Percentiles rank a stretch among this genome's conserved stretches.
Evolutionary conservation across 2,329 filamentous ascomycete genomes (phyloP).

Genomic region (Cladosporium halotolerans): DNA sequence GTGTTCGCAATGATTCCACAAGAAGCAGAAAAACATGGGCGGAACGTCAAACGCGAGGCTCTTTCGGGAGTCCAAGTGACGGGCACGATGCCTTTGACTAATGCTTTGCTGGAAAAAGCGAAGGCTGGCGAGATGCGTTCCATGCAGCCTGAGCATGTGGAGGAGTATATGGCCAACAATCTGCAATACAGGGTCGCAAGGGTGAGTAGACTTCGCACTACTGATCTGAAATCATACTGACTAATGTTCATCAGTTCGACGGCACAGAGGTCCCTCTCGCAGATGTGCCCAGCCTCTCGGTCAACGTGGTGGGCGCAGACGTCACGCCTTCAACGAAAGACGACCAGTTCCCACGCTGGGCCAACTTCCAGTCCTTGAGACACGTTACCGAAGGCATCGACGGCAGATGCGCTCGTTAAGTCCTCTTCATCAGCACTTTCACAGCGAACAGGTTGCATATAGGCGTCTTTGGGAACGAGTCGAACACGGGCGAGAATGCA

Average conservation of each 20-base stretch:
- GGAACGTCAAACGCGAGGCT: slow-evolving; percentile 1
- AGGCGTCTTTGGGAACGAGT: background rate
- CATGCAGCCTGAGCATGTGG: slow-evolving; percentile 23
- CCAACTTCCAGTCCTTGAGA: slow-evolving; percentile 21
- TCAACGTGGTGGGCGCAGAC: slow-evolving; percentile 35
- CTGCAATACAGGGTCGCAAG: slow-evolving; percentile 30
- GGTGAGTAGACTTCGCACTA: slow-evolving; percentile 16
- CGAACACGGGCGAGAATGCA: no score
- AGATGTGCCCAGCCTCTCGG: slow-evolving; percentile 32
- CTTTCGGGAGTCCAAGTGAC: slow-evolving; percentile 25
- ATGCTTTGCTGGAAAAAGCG: slow-evolving; percentile 33
- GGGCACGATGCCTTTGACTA: slow-evolving; percentile 42
- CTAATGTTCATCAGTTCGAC: slow-evolving; percentile 27
- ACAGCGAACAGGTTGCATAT: slow-evolving; percentile 2
- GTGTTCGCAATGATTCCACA: slow-evolving; percentile 33
- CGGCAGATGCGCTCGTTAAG: background rate
- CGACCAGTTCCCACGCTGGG: slow-evolving; percentile 34
- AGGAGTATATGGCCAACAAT: slow-evolving; percentile 27
- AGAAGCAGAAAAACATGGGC: slow-evolving; percentile 7
- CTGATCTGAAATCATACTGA: background rate
- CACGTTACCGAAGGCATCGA: slow-evolving; percentile 8
- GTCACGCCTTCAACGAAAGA: slow-evolving; percentile 31
- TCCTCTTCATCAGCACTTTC: background rate
- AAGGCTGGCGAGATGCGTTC: slow-evolving; percentile 29
- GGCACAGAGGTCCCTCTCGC: slow-evolving; percentile 29